Percentiles rank a stretch among this genome's conserved stretches.
Evolutionary conservation across 2,329 filamentous ascomycete species (phyloP).

Genomic region (Apiospora rasikravindrae): DNA sequence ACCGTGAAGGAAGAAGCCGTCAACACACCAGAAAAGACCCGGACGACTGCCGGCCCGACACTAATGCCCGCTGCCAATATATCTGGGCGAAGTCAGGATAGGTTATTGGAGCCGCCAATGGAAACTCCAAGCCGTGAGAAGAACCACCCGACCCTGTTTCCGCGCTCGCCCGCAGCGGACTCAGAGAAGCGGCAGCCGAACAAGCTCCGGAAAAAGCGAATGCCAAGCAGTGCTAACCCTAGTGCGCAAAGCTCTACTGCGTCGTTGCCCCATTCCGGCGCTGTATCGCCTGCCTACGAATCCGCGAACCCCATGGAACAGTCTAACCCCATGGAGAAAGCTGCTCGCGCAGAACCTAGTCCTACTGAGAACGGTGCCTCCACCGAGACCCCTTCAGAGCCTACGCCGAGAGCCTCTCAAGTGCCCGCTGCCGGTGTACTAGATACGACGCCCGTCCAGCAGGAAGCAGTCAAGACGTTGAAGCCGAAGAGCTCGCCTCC

Average conservation of each 20-base stretch:
- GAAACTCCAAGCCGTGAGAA: conserved; percentile 68
- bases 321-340: conserved; percentile 10
- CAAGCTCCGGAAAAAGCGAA: conserved; percentile 86
- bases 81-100: conserved; percentile 55
- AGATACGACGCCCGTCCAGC: conserved; percentile 43
- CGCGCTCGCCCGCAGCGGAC: conserved; percentile 68
- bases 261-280: conserved; percentile 63
- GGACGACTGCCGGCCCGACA: conserved; percentile 30
- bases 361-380: conserved; percentile 33
- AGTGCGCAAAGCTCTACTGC: conserved; percentile 91
- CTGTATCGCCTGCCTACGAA: conserved; percentile 54
- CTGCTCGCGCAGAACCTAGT: conserved; percentile 27
- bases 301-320: conserved; percentile 52
- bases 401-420: conserved; percentile 54
- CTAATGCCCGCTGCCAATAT: conserved; percentile 38
- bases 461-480: conserved; percentile 54
- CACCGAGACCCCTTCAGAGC: conserved; percentile 45
- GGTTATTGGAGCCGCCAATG: conserved; percentile 47
- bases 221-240: conserved; percentile 76
- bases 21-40: conserved; percentile 37
- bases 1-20: conserved; percentile 39
- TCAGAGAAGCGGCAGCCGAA: conserved; percentile 78
- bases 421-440: conserved; percentile 46
- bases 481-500: conserved; percentile 75
- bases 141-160: conserved; percentile 72